Evolutionary conservation across 2,329 filamentous ascomycete species (phyloP).

Genomic region (Cercospora brassicicola): DNA sequence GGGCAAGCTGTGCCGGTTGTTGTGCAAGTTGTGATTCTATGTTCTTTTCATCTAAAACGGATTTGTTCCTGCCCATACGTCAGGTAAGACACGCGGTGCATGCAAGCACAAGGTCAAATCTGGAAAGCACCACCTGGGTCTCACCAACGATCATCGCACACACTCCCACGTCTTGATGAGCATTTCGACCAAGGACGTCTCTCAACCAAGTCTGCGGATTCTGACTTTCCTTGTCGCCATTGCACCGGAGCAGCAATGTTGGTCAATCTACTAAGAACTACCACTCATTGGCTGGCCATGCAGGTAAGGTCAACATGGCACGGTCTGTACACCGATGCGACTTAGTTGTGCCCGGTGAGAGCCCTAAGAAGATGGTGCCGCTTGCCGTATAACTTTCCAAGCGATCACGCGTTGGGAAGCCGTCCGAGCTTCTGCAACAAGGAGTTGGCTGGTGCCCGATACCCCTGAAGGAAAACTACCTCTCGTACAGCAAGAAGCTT

Average conservation of each 20-base stretch:
- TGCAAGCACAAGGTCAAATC: too few relatives aligned
- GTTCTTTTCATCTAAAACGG: background rate
- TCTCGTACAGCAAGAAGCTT: constrained; percentile 3
- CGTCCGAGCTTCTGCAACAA: constrained; percentile 60
- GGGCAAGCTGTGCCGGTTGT: too few relatives aligned
- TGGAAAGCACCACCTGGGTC: too few relatives aligned
- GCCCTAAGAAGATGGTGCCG: constrained; percentile 55
- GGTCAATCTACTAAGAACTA: background rate
- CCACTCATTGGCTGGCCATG: background rate
- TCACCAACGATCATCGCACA: background rate
- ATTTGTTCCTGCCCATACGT: background rate
- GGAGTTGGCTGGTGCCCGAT: constrained; percentile 61
- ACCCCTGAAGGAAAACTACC: constrained; percentile 40
- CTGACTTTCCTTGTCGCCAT: background rate
- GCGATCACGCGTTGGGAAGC: constrained; percentile 52
- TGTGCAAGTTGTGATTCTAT: background rate
- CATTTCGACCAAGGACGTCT: background rate
- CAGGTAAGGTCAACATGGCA: background rate
- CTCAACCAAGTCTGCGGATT: background rate
- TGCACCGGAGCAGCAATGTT: background rate
- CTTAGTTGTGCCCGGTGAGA: constrained; percentile 30
- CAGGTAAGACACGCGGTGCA: too few relatives aligned
- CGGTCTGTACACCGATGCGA: background rate
- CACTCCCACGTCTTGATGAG: background rate
- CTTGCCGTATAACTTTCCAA: constrained; percentile 59